phyloP scores from a whole-genome alignment of 371 early-diverging fungal genomes.

The Neoconidiobolus thromboides region DNA sequence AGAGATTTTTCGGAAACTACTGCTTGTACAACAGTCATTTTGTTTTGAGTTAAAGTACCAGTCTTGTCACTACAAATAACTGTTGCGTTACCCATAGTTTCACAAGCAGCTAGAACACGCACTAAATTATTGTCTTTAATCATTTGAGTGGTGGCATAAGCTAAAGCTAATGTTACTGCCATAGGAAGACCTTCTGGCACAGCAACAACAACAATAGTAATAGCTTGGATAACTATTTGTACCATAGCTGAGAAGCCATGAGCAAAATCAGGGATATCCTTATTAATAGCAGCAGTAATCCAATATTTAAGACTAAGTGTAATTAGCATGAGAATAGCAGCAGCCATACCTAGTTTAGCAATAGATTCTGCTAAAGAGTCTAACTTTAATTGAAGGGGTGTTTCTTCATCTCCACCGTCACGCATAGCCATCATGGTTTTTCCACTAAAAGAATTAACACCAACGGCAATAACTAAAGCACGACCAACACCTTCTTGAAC shows the following conservation, averaged over 20 bases:
- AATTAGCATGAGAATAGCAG: constrained; percentile 39
- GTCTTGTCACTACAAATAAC: constrained; percentile 84
- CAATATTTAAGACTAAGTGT: constrained; percentile 1
- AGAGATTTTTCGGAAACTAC: constrained; percentile 8
- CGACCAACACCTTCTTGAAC: constrained; percentile 58
- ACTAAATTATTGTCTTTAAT: constrained; percentile 80
- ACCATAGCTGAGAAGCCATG: constrained; percentile 24
- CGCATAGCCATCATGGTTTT: constrained; percentile 44
- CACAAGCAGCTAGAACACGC: constrained; percentile 70
- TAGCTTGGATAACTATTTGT: constrained; percentile 38
- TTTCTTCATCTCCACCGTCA: constrained; percentile 24
- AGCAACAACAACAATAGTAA: constrained; percentile 56
- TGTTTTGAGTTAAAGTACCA: constrained; percentile 76
- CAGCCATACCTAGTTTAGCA: constrained; percentile 43
- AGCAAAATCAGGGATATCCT: constrained; percentile 9
- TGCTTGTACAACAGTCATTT: constrained; percentile 69
- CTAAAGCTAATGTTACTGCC: constrained; percentile 55
- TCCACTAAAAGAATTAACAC: constrained; percentile 51
- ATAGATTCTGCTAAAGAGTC: constrained; percentile 44
- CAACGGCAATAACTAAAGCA: constrained; percentile 46
- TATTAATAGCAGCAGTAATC: constrained; percentile 8
- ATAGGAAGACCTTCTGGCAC: constrained; percentile 68
- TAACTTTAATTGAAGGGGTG: constrained; percentile 49
- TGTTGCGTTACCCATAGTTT: constrained; percentile 87
- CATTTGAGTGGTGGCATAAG: constrained; percentile 68